phyloP scores from a whole-genome alignment of 257 asterid genomes.

The Agastache rugosa region DNA sequence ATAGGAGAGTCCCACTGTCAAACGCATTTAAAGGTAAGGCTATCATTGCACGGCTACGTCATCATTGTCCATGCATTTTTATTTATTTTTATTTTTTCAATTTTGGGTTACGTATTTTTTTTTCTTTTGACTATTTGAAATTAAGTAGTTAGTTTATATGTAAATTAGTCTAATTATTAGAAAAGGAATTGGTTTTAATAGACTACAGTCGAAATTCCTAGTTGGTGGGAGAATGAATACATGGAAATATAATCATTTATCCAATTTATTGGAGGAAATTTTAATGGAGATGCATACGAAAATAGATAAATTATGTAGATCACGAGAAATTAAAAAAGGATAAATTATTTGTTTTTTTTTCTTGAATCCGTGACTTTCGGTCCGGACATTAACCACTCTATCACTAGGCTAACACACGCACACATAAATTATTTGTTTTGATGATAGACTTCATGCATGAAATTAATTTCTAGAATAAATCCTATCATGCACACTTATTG shows the following conservation, averaged over 20 bases:
- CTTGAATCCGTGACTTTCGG: too few relatives aligned
- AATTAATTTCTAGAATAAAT: too few relatives aligned
- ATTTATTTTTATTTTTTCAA: too few relatives aligned
- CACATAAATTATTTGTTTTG: too few relatives aligned
- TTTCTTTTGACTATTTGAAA: neutral
- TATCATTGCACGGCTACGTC: constrained; percentile 67
- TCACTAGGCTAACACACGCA: too few relatives aligned
- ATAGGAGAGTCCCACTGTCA: constrained; percentile 50
- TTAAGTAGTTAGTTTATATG: neutral
- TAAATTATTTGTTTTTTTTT: too few relatives aligned
- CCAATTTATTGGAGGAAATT: neutral
- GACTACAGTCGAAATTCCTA: too few relatives aligned
- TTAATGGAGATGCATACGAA: neutral
- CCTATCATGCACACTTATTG: too few relatives aligned
- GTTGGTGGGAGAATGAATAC: neutral
- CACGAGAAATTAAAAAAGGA: too few relatives aligned
- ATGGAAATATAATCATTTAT: neutral
- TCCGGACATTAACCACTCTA: too few relatives aligned
- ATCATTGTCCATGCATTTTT: constrained; percentile 47
- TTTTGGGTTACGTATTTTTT: neutral
- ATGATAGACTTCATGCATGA: too few relatives aligned
- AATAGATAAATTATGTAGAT: too few relatives aligned
- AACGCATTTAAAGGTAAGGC: constrained; percentile 49
- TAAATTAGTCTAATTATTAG: neutral
- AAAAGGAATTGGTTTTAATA: neutral